Evolutionary conservation across 2,329 filamentous ascomycete genomes (phyloP), one percentile per base, ranked within the genome.

Genomic region (Cladosporium sp.): DNA sequence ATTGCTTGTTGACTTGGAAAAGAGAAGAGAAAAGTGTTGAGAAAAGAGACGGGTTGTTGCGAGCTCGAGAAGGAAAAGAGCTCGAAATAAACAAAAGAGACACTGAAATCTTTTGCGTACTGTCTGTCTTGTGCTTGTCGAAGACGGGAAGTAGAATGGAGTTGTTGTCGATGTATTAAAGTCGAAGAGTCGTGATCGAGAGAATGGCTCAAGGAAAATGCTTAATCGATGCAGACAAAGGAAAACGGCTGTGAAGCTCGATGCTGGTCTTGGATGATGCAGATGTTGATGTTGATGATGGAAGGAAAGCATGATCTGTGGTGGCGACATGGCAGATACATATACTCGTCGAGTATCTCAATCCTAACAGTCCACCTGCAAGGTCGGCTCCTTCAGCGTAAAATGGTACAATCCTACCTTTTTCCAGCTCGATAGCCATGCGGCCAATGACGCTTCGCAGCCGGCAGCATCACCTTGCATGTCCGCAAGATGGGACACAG

Each of bases 241-340:
- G 43, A 47, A 36, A 43, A 43, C 20, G n/a, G n/a, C 29, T 47
- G 34, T 39, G 40, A 37, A 32, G 47, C 43, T 38, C 37, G 37
- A 40, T 27, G 42, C 43, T 51, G 51, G 50, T 54, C 48, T 43
- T 42, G 52, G 32, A n/a, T n/a, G n/a, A n/a, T n/a, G n/a, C 53
- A n/a, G 32, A 41, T 51, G 17, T 30, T 43, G 30, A 37, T 47
- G 45, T 27, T 34, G 49, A 51, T 45, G 45, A 34, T 50, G 19
- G 40, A 50, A 54, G 45, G 34, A 48, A 48, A 41, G 17, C 27
- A 19, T 34, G 48, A 51, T 44, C 47, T 37, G n/a, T 50, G 43
- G 30, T 42, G 43, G 51, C 34, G 49, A 51, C 27, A 19, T 20
- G 24, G 11, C 41, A 29, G 34, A 18, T 40, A 24, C 41, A 41